phyloP scores from a whole-genome alignment of 371 early-diverging fungal genomes.

The Dichotomocladium elegans region DNA sequence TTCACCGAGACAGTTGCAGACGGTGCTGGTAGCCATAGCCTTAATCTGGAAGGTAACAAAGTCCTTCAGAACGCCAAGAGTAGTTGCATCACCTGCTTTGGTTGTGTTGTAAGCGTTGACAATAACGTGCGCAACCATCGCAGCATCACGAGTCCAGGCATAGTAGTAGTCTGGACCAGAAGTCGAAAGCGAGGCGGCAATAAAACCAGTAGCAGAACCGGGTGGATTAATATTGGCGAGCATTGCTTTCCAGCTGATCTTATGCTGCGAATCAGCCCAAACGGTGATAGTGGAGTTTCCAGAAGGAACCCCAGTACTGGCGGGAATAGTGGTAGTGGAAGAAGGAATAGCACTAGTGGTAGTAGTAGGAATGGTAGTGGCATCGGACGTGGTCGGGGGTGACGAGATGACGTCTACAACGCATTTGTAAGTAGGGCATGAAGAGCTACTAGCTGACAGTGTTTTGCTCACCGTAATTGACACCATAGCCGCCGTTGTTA shows the following conservation, averaged over 20 bases:
- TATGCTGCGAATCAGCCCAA: too few relatives aligned
- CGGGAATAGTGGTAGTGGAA: constrained; percentile 4
- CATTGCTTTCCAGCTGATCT: background rate
- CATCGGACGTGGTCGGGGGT: constrained; percentile 4
- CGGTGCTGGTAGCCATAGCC: constrained; percentile 16
- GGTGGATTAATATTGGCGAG: constrained; percentile 31
- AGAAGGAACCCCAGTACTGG: constrained; percentile 15
- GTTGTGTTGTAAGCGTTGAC: constrained; percentile 6
- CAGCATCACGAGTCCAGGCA: constrained; percentile 76
- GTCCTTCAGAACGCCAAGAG: constrained; percentile 18
- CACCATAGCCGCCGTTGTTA: constrained; percentile 24
- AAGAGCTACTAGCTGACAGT: background rate
- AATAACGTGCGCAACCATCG: constrained; percentile 45
- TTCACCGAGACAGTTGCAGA: constrained; percentile 62
- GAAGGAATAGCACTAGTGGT: constrained; percentile 18
- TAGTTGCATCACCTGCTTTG: background rate
- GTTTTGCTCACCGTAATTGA: constrained; percentile 12
- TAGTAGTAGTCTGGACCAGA: constrained; percentile 72
- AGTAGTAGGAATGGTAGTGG: constrained; percentile 13
- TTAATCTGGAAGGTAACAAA: constrained; percentile 34
- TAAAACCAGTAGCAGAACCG: constrained; percentile 27
- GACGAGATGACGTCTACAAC: background rate
- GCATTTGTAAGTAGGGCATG: background rate
- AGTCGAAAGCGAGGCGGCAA: constrained; percentile 36
- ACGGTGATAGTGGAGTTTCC: constrained; percentile 20